Evolutionary conservation across 805 yeast genomes (phyloP), one percentile per base, ranked within the genome.

Genomic region (Saturnispora galanensis): DNA sequence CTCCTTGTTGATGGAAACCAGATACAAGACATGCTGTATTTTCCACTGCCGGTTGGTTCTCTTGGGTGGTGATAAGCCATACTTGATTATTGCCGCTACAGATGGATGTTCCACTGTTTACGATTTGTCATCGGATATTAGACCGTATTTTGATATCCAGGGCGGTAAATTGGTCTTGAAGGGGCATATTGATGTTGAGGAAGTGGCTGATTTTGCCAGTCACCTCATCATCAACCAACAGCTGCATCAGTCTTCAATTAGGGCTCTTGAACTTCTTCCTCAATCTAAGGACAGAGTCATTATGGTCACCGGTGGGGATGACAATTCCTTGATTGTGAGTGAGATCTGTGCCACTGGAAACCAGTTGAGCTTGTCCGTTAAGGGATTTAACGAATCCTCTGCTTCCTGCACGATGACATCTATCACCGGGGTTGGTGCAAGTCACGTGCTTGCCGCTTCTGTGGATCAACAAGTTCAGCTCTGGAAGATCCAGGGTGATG

Each of bases 401-500:
- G 96, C 95, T 2, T 76, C 96, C 0, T 82, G 96, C 0, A 84
- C 97, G 0, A 78, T 90, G 32, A 87, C 97, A 0, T 75, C 84
- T 0, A 65, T 87, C 2, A 61, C 68, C 0, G 33, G 58, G 3
- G 49, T 70, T 4, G 56, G 62, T n/a, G 37, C 40, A 3, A 56
- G 49, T 7, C 50, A 37, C n/a, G 57, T 78, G 9, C 48, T 81
- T 7, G 82, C 83, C 1, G 76, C 84, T 0, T 81, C 96, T 0
- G 95, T 87, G 4, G 98, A 93, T 55, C 98, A 93, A 60, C 68
- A 77, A 4, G 66, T 85, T 0, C 69, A 82, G 44, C 41, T 72
- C 5, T 89, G 97, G 97, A 48, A 60, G 4, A 49, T 68, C 5
- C 10, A 17, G 12, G 44, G 35, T 29, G 26, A 16, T 10, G 33